A percentile compares a stretch with the other conserved stretches of the same genome.
Evolutionary conservation across 345 rosid genomes (phyloP).

Genomic region (Lepidium didymum): DNA sequence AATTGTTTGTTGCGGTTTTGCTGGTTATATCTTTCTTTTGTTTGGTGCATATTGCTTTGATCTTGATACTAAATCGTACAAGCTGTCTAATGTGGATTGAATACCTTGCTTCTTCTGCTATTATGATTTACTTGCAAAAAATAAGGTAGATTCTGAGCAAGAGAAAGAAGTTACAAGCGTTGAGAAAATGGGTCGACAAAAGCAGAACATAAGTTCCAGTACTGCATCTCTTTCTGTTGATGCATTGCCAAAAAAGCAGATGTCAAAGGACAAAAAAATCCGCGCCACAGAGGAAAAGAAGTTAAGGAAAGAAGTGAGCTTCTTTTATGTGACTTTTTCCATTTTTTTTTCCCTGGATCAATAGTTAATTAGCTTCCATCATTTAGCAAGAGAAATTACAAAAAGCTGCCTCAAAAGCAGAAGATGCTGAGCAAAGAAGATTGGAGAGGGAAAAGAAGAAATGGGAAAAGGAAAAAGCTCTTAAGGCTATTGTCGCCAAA

Average conservation of each 20-base stretch:
- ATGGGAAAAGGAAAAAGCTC: constrained; percentile 73
- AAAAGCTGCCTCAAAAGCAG: constrained; percentile 70
- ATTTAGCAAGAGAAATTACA: constrained; percentile 71
- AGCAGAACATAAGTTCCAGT: constrained; percentile 19
- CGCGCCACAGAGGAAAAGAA: constrained; percentile 59
- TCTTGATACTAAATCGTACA: background rate
- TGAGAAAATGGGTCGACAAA: constrained; percentile 31
- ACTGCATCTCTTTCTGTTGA: constrained; percentile 28
- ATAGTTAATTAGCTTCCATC: constrained; percentile 17
- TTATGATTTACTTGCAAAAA: background rate
- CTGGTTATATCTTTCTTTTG: background rate
- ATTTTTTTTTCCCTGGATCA: background rate
- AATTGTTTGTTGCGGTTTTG: background rate
- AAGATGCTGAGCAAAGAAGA: constrained; percentile 64
- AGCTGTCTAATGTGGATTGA: background rate
- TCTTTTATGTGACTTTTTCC: background rate
- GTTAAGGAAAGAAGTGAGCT: constrained; percentile 57
- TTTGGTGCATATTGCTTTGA: background rate
- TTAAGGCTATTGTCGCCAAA: constrained; percentile 63
- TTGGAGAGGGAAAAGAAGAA: constrained; percentile 64
- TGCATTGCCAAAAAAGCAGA: constrained; percentile 37
- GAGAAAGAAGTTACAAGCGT: constrained; percentile 41
- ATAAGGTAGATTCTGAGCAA: constrained; percentile 42
- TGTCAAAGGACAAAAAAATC: constrained; percentile 50
- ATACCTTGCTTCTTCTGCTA: background rate